phyloP scores from a whole-genome alignment of 306 rosid species.

The Vigna hirtella region DNA sequence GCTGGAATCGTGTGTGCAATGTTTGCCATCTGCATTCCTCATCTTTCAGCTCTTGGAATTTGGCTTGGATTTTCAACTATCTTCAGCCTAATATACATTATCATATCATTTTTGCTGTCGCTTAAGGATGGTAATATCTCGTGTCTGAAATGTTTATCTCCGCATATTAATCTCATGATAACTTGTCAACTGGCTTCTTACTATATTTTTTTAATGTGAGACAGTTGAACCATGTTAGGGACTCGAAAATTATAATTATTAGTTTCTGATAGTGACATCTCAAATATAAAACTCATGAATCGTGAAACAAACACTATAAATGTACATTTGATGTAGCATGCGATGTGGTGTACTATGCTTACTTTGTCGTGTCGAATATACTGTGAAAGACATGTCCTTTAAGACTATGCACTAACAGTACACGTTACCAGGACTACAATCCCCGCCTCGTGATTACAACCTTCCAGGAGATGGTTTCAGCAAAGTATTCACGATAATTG shows the following conservation, averaged over 20 bases:
- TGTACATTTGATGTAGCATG: neutral
- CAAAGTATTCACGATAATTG: slow-evolving; percentile 74
- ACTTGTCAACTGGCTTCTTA: neutral
- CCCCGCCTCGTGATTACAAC: slow-evolving; percentile 76
- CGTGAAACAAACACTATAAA: neutral
- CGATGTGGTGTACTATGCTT: neutral
- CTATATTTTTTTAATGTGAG: neutral
- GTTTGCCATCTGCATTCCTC: slow-evolving; percentile 85
- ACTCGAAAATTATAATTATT: no score
- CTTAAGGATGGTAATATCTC: slow-evolving; percentile 73
- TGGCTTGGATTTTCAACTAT: slow-evolving; percentile 91
- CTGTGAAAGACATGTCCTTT: neutral
- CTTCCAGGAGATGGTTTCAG: slow-evolving; percentile 58
- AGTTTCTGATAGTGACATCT: neutral
- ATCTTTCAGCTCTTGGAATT: slow-evolving; percentile 86
- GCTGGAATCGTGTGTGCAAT: slow-evolving; percentile 75
- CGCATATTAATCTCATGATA: no score
- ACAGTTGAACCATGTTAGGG: no score
- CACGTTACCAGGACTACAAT: slow-evolving; percentile 56
- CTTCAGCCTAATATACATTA: slow-evolving; percentile 68
- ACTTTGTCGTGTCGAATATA: neutral
- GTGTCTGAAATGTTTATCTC: neutral
- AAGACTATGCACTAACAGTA: slow-evolving; percentile 31
- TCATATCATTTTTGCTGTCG: slow-evolving; percentile 63
- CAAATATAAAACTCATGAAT: neutral